A percentile compares a stretch with the other conserved stretches of the same genome.
phyloP scores from a whole-genome alignment of 495 filamentous ascomycete species.

The Talaromyces thailandensis region DNA sequence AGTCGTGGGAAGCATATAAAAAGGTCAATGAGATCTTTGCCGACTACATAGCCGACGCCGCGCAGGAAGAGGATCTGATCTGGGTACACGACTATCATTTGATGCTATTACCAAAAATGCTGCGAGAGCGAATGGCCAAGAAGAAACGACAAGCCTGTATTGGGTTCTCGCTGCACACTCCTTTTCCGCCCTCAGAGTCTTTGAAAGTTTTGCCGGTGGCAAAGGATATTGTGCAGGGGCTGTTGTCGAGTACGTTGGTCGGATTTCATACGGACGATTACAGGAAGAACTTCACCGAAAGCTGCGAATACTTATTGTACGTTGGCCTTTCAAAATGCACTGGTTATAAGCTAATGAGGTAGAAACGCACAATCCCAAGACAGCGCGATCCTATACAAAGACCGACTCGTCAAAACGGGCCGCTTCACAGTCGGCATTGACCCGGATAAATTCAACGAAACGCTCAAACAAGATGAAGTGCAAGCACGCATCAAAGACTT shows the following conservation, averaged over 20 bases:
- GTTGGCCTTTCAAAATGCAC: conserved; percentile 20
- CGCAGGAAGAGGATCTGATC: conserved; percentile 71
- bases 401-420: conserved; percentile 62
- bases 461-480: conserved; percentile 70
- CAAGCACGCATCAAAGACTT: conserved; percentile 69
- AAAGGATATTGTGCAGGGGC: conserved; percentile 68
- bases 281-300: conserved; percentile 78
- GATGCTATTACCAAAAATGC: conserved; percentile 80
- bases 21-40: conserved; percentile 84
- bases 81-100: conserved; percentile 98
- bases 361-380: conserved; percentile 42
- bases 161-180: conserved; percentile 91
- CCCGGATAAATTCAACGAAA: conserved; percentile 88
- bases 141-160: conserved; percentile 72
- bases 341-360: not conserved
- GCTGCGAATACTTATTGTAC: conserved; percentile 73
- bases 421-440: conserved; percentile 94
- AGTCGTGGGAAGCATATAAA: conserved; percentile 76
- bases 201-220: conserved; percentile 84
- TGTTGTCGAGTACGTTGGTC: conserved; percentile 77
- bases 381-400: conserved; percentile 68
- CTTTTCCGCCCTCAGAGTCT: conserved; percentile 88
- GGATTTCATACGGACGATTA: conserved; percentile 97
- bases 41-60: conserved; percentile 60
- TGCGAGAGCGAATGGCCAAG: conserved; percentile 66